Evolutionary conservation across 2,329 filamentous ascomycete species (phyloP), one percentile per base, ranked within the genome.

Genomic region (Xylaria polymorpha): DNA sequence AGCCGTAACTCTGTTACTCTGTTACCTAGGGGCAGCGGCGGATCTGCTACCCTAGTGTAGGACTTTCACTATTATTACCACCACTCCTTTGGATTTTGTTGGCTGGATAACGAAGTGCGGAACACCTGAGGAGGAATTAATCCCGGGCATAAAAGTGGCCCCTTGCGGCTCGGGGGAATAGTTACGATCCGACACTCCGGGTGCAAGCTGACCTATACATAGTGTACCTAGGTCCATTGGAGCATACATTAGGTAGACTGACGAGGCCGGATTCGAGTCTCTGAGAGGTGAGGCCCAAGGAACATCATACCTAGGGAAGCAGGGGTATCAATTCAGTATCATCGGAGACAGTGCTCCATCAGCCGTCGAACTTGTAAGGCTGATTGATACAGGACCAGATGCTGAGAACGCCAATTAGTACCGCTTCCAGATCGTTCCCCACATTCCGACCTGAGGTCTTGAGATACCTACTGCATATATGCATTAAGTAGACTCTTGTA

Each of bases 151-250:
- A 60, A 63, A 66, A 66, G 65, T 57, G 67, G 64, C 44, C 37
- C 67, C 53, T 64, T 62, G 51, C 71, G 63, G 64, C 61, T 67
- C 68, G 57, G 59, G 67, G 53, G 35, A 44, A 68, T 68, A 61
- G 18, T 60, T 35, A 50, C 55, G 43, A 63, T 44, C 55, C 59
- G 60, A 57, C 55, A 59, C 25, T 60, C 57, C 41, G 55, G 57
- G n/a, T 61, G 7, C 32, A 61, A 62, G 50, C 37, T n/a, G 43
- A 51, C 18, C 15, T 37, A 37, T 37, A 37, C 35, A 44, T 29
- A 35, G 43, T 37, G 7, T 37, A 37, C 35, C 8, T 29, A 35
- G 43, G 58, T 41, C 55, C 18, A 32, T 35, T 53, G 29, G 43
- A 25, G n/a, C 14, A 10, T 29, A 46, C 22, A 10, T 37, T 50